Evolutionary conservation across 2,329 filamentous ascomycete genomes (phyloP), one percentile per base, ranked within the genome.

Genomic region (Aspergillus bombycis): DNA sequence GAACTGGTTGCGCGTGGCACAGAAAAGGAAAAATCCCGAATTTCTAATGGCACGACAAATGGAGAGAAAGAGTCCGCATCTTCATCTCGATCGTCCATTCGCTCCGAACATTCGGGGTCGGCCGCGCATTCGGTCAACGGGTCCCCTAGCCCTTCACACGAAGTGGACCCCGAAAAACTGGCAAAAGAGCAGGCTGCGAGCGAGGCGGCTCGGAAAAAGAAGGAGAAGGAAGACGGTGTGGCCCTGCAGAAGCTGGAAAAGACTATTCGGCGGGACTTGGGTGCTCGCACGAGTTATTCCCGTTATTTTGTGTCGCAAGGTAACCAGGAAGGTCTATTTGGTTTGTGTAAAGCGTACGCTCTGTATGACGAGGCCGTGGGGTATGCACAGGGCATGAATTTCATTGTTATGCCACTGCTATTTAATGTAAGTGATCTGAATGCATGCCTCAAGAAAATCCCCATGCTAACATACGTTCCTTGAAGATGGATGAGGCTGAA

Each of bases 361-460:
- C 83, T 99, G 34, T 98, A 94, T 71, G 95, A 99, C 73, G 93
- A 97, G 73, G 91, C 85, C 9, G 95, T 99, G 41, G 94, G 95
- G 36, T 99, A 99, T 77, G 94, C 96, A 0, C 95, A 99, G 78
- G 95, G 95, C 74, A 97, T 99, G 91, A 99, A 98, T 75, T 99
- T 99, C 74, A 88, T 99, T 64, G 91, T 93, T 56, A 98, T 98
- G 93, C 95, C 96, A 28, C 79, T 99, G 21, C 83, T 99, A 1
- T 97, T 99, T 81, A 98, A 97, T 76, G 89, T 91, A 80, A 83
- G 89, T 77, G 56, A 34, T 19, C 36, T 30, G 30, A 12, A 7
- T 19, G 12, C 28, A 19, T 14, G 58, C 28, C 45, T 26, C 46
- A 19, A 23, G 28, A n/a, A 32, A 21, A 8, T 21, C 16, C 21